Conservation (phyloP, 352 stramenopile genomes). For the Pilasporangium apinafurcum region DNA sequence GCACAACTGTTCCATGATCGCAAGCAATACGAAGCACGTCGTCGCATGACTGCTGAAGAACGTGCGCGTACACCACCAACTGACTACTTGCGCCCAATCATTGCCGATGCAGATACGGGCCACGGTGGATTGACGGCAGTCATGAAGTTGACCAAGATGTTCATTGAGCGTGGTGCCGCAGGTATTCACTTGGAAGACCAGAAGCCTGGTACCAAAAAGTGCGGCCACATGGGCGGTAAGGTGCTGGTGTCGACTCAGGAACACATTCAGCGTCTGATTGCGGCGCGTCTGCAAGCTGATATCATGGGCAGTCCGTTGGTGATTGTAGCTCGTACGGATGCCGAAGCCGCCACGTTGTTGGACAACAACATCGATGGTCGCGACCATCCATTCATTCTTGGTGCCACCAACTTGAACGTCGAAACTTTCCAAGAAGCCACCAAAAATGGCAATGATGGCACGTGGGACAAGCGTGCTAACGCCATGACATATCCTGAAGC, state of each 20-base stretch:
- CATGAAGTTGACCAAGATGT: slow-evolving; percentile 99
- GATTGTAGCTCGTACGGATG: slow-evolving; percentile 96
- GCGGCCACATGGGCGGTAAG: slow-evolving; percentile 98
- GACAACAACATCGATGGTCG: slow-evolving; percentile 97
- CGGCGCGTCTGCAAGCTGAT: slow-evolving; percentile 94
- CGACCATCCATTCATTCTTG: slow-evolving; percentile 98
- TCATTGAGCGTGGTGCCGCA: slow-evolving; percentile 96
- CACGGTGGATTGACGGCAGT: slow-evolving; percentile 94
- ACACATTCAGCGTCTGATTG: slow-evolving; percentile 96
- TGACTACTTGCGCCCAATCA: slow-evolving; percentile 96
- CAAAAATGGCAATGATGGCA: slow-evolving; percentile 47
- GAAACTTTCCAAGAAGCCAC: slow-evolving; percentile 83
- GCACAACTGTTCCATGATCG: slow-evolving; percentile 97
- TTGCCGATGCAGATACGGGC: slow-evolving; percentile 97
- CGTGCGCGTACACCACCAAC: slow-evolving; percentile 72
- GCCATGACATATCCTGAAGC: slow-evolving; percentile 96
- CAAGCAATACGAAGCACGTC: slow-evolving; percentile 93
- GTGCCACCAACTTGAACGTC: slow-evolving; percentile 87
- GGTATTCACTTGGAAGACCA: slow-evolving; percentile 99
- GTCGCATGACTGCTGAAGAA: slow-evolving; percentile 73
- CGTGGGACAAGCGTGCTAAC: slow-evolving; percentile 91
- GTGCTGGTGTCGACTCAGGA: slow-evolving; percentile 97
- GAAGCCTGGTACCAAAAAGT: slow-evolving; percentile 99
- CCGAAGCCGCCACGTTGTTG: slow-evolving; percentile 95
- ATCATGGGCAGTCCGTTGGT: slow-evolving; percentile 93